Evolutionary conservation across 495 filamentous ascomycete genomes (phyloP), one percentile per base, ranked within the genome.

Genomic region (Chaetomium fimeti): DNA sequence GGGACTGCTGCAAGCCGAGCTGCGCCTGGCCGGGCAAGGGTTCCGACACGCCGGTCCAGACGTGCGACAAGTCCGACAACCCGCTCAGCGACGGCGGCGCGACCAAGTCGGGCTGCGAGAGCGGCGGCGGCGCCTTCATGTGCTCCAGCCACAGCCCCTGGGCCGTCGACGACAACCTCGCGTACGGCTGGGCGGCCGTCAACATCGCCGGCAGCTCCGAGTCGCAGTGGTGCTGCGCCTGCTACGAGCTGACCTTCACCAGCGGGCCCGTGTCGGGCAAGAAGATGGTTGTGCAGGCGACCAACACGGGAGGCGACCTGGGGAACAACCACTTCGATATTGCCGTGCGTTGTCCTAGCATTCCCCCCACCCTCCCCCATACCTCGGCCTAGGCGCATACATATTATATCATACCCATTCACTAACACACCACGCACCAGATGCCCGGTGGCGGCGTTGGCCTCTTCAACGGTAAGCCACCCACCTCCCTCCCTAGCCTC

Each of bases 381-480:
- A n/a, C n/a, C n/a, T n/a, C n/a, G n/a, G n/a, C n/a, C n/a, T n/a
- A n/a, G n/a, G n/a, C n/a, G n/a, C 47, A 47, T 36, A 9, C 15
- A 3, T 4, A 32, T 11, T 11, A 15, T 3, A 16, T 24, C 24
- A 12, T 52, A 11, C 2, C 59, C 12, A 13, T 22, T 43, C 49
- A 27, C 42, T 61, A 15, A 60, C 38, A 25, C 38, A 15, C 11
- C 20, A 52, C 29, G 32, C 36, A 61, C 40, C 55, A 82, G 80
- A 87, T 90, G 55, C 87, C 87, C 57, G 87, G 87, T 48, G 87
- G 87, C 55, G 87, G 87, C 27, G 85, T 88, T 9, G 87, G 87
- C 25, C 71, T 80, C 32, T 88, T 81, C 77, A 88, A 89, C 73
- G 85, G 71, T 71, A 58, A 15, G 65, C 24, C 24, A 18, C 25